These are phyloP conservation scores for Pharus latifolius DNA, from an alignment of 176 grass and related monocot genomes.

Conservation along the genomic window DNA sequence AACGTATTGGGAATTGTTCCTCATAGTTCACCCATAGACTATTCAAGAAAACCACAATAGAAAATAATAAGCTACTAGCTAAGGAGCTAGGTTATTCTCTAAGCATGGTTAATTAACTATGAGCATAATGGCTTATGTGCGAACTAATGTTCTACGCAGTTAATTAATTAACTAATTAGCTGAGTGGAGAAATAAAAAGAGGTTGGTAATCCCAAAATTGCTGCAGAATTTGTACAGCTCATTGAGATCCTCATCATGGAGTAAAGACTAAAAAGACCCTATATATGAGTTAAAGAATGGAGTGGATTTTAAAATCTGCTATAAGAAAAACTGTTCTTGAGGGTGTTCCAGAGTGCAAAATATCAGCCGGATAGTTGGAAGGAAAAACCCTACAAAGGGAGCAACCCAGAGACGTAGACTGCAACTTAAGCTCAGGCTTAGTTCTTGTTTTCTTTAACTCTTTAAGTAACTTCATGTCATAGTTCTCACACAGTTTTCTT, in stretches of 20 bases:
- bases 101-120: constrained; percentile 24
- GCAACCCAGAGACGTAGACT: constrained; percentile 6
- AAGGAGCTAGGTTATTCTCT: constrained; percentile 16
- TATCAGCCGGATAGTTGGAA: constrained; percentile 13
- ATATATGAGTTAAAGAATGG: constrained; percentile 20
- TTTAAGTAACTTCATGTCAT: constrained; percentile 10
- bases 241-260: constrained; percentile 40
- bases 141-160: constrained; percentile 3
- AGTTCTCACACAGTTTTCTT: constrained; percentile 6
- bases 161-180: constrained; percentile 20
- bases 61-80: constrained; percentile 27
- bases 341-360: constrained; percentile 15
- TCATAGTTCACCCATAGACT: constrained; percentile 28
- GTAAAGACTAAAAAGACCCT: constrained; percentile 25
- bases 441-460: background rate
- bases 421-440: background rate
- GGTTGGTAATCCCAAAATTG: constrained; percentile 37
- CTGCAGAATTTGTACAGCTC: constrained; percentile 14
- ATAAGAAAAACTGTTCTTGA: constrained; percentile 30
- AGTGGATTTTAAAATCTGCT: constrained; percentile 32
- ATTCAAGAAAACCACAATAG: constrained; percentile 41
- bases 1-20: constrained; percentile 50
- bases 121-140: constrained; percentile 34
- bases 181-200: constrained; percentile 18
- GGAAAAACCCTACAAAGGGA: constrained; percentile 30